Percentiles rank a stretch among this genome's conserved stretches.
Evolutionary conservation across 1,139 yeast species (phyloP).

Genomic region (Debaryomyces subglobosus): DNA sequence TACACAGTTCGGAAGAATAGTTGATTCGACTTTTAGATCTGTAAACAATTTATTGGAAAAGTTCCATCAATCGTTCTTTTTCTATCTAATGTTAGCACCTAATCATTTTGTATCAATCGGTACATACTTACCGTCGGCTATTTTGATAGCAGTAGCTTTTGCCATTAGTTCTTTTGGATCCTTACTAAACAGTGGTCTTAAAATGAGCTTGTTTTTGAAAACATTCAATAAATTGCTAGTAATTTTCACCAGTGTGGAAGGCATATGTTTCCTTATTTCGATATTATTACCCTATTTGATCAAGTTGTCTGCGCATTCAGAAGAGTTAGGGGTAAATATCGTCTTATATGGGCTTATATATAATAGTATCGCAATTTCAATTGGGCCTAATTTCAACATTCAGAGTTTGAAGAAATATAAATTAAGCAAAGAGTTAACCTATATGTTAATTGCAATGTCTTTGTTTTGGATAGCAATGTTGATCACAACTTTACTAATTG

Average conservation of each 20-base stretch:
- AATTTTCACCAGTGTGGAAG: slow-evolving; percentile 39
- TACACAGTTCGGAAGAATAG: slow-evolving; percentile 87
- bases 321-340: slow-evolving; percentile 18
- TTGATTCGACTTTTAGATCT: slow-evolving; percentile 85
- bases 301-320: slow-evolving; percentile 17
- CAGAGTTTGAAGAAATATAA: slow-evolving; percentile 14
- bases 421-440: slow-evolving; percentile 26
- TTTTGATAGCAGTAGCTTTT: slow-evolving; percentile 69
- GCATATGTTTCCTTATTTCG: slow-evolving; percentile 31
- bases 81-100: slow-evolving; percentile 82
- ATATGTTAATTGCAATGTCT: slow-evolving; percentile 42
- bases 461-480: slow-evolving; percentile 67
- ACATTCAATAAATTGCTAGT: slow-evolving; percentile 31
- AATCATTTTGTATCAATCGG: slow-evolving; percentile 87
- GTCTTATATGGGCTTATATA: slow-evolving; percentile 24
- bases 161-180: slow-evolving; percentile 71
- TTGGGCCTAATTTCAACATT: slow-evolving; percentile 22
- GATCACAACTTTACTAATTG: slow-evolving; percentile 73
- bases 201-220: slow-evolving; percentile 24
- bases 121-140: slow-evolving; percentile 87
- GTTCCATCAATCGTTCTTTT: slow-evolving; percentile 96
- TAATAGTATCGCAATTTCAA: slow-evolving; percentile 21
- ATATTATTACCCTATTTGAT: slow-evolving; percentile 31
- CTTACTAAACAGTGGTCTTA: slow-evolving; percentile 48
- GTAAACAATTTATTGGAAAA: slow-evolving; percentile 92